Percentiles rank a stretch among this genome's conserved stretches.
Evolutionary conservation across 2,329 filamentous ascomycete genomes (phyloP).

Genomic region (Aureobasidium melanogenum): DNA sequence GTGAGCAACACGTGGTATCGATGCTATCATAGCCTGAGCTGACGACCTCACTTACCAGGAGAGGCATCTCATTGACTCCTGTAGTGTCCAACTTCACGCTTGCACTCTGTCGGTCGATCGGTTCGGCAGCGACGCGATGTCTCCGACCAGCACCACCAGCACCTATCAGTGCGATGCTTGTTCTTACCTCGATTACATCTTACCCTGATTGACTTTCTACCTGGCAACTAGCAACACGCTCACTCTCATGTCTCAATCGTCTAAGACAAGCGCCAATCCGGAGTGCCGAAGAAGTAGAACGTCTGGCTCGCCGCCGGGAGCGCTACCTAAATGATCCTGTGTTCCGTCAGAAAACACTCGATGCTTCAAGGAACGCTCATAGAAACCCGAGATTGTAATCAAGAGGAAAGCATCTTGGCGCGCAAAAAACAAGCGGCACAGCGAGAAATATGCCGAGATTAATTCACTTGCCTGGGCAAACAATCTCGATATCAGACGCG

Average conservation of each 20-base stretch:
- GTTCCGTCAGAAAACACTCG: not conserved
- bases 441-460: not conserved
- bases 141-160: not conserved
- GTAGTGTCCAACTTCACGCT: not conserved
- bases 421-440: not conserved
- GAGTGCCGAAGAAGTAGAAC: not conserved
- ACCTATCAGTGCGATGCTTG: not conserved
- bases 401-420: not conserved
- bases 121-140: not conserved
- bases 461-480: not conserved
- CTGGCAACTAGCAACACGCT: not conserved
- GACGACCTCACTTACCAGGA: not conserved
- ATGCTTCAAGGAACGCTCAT: rapidly evolving
- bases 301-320: not conserved
- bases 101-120: not conserved
- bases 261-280: not conserved
- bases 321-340: not conserved
- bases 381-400: not conserved
- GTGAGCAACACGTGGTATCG: not conserved
- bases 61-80: not conserved
- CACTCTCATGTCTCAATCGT: not conserved
- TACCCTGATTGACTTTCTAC: too few relatives aligned
- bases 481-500: not conserved
- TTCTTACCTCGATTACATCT: not conserved
- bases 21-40: not conserved